A percentile compares a stretch with the other conserved stretches of the same genome.
Evolutionary conservation across 352 stramenopile genomes (phyloP).

Genomic region (Pythium volutum): DNA sequence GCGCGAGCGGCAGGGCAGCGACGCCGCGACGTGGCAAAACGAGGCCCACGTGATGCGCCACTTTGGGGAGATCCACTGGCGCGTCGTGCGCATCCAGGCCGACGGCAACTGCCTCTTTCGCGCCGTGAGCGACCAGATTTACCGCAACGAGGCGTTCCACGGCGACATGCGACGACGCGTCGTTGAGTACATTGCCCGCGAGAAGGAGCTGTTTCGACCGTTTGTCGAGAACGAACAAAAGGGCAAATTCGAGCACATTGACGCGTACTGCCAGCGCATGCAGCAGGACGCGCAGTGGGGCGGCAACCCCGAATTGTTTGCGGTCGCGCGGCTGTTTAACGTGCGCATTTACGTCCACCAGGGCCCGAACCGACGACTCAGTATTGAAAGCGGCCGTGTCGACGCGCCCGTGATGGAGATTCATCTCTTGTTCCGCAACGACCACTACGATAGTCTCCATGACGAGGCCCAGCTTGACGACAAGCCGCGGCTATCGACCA

Average conservation of each 20-base stretch:
- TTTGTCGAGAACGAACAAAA: conserved; percentile 86
- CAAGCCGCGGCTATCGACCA: conserved; percentile 13
- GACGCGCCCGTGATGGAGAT: conserved; percentile 41
- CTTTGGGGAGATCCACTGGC: conserved; percentile 15
- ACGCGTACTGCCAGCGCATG: conserved; percentile 74
- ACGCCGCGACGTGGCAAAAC: conserved; percentile 28
- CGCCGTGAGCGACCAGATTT: conserved; percentile 69
- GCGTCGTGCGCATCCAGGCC: conserved; percentile 43
- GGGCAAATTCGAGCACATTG: conserved; percentile 37
- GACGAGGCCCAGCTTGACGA: conserved; percentile 15
- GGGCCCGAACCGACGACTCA: conserved; percentile 47
- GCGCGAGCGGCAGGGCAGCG: no score
- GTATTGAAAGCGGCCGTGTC: conserved; percentile 53
- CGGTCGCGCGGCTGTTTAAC: conserved; percentile 65
- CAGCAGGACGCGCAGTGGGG: conserved; percentile 73
- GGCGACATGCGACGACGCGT: conserved; percentile 62
- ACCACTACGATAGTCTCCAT: conserved; percentile 85
- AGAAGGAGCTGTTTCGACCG: conserved; percentile 69
- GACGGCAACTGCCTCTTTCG: conserved; percentile 86
- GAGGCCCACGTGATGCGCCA: conserved; percentile 27
- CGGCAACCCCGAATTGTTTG: conserved; percentile 78
- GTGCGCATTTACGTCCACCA: conserved; percentile 78
- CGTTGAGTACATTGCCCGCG: conserved; percentile 58
- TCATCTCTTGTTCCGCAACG: conserved; percentile 62
- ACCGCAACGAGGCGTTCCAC: conserved; percentile 62